Base-by-base conservation (phyloP, 2,329 filamentous ascomycete genomes). In the Cercospora beticola region DNA sequence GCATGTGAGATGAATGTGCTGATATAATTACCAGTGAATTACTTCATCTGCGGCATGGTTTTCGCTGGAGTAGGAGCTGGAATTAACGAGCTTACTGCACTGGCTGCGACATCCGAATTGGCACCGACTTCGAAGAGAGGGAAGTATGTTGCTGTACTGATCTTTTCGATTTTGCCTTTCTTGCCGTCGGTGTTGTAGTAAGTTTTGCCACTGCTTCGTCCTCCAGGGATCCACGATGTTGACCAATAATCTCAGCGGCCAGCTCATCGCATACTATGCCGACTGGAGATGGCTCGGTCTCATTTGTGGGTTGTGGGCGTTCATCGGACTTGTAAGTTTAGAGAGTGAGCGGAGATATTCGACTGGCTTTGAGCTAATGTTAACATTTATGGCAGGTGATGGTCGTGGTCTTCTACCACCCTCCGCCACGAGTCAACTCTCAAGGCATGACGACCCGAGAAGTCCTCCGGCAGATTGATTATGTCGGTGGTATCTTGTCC, bases 71-170 rank as follows among this genome's bases (percentile, higher is more conserved):
- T 87, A 5, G 89, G 89, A 36, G 88, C 89, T 10, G 89, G 89
- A 3, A 85, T 91, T 69, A 89, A 88, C 72, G 89, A 91, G 77
- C 81, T 92, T 36, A 91, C 88, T 5, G 88, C 89, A 4, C 81
- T 92, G 8, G 88, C 89, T 30, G 89, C 85, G 36, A 89, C 89
- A 1, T 87, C 88, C 2, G 89, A 92, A 76, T 83, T 92, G 68
- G 89, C 88, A 0, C 89, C 89, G 1, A 87, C 87, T 26, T 82
- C 85, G 16, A 86, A 90, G 76, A 84, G 90, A 52, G 89, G 87
- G 31, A 85, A 85, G 75, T 90, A 90, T 75, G 85, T 90, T 33
- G 85, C 86, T 14, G 78, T 84, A 0, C 78, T 90, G 12, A 85
- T 89, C 57, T 83, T 89, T 73, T 88, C 86, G 65, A 88, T 90